Conservation (phyloP, 2,329 filamentous ascomycete species). For the Ophiostoma montium region DNA sequence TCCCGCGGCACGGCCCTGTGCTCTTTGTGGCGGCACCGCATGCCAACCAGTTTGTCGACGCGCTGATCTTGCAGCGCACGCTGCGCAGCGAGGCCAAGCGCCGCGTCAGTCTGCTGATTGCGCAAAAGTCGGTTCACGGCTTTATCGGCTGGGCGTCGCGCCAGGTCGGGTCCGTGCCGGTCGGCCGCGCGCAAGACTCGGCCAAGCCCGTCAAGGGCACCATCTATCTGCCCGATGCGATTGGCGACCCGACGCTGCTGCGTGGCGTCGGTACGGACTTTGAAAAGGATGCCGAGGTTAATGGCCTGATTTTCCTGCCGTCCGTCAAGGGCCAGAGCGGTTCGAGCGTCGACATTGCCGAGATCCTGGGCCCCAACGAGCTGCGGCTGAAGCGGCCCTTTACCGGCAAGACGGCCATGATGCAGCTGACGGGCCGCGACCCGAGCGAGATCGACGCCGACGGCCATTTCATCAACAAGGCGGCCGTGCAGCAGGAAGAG, state of each 20-base stretch:
- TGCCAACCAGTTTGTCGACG: slow-evolving; percentile 97
- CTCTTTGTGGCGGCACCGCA: slow-evolving; percentile 95
- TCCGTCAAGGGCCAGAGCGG: slow-evolving; percentile 63
- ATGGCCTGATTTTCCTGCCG: slow-evolving; percentile 77
- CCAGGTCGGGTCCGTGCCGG: slow-evolving; percentile 80
- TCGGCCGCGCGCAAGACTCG: slow-evolving; percentile 78
- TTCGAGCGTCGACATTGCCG: slow-evolving; percentile 68
- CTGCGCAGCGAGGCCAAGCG: slow-evolving; percentile 76
- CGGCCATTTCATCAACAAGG: slow-evolving; percentile 44
- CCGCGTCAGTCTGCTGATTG: slow-evolving; percentile 83
- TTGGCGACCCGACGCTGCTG: slow-evolving; percentile 69
- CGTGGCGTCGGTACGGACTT: slow-evolving; percentile 74
- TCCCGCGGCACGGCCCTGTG: slow-evolving; percentile 75
- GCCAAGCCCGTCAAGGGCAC: slow-evolving; percentile 66
- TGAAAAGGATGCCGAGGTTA: slow-evolving; percentile 57
- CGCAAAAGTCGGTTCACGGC: slow-evolving; percentile 86
- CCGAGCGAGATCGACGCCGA: slow-evolving; percentile 51
- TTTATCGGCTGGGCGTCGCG: slow-evolving; percentile 83
- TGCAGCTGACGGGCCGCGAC: slow-evolving; percentile 63
- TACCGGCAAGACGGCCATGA: slow-evolving; percentile 58
- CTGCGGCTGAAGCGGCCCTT: slow-evolving; percentile 78
- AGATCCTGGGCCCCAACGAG: slow-evolving; percentile 69
- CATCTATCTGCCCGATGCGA: slow-evolving; percentile 79
- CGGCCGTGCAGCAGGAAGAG: slow-evolving; percentile 24
- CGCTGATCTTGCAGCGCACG: slow-evolving; percentile 81